Evolutionary conservation across 2,329 filamentous ascomycete genomes (phyloP).

Genomic region (Chaetomiaceae sp.): DNA sequence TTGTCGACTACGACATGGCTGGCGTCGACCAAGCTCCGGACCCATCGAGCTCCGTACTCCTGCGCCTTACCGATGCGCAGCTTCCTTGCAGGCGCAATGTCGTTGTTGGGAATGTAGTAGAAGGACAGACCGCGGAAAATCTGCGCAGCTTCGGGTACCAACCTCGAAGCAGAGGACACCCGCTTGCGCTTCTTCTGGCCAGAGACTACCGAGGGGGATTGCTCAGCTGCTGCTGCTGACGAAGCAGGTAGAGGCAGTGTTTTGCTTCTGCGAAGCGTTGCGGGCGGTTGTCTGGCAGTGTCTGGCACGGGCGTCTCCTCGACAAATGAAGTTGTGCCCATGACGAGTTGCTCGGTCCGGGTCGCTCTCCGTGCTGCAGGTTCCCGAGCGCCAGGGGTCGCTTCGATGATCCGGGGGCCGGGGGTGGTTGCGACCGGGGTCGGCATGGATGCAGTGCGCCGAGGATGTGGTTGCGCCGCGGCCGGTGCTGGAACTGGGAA

Average conservation of each 20-base stretch:
- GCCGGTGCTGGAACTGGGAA: too few species aligned
- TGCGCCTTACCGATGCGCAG: slow-evolving; percentile 68
- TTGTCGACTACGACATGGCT: slow-evolving; percentile 80
- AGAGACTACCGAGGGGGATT: slow-evolving; percentile 21
- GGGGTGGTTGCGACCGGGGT: slow-evolving; percentile 7
- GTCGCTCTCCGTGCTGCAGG: slow-evolving; percentile 2
- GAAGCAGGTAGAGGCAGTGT: slow-evolving; percentile 28
- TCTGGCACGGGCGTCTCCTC: slow-evolving; percentile 29
- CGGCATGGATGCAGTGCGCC: slow-evolving; percentile 14
- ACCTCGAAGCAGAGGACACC: slow-evolving; percentile 32
- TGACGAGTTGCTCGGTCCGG: neutral
- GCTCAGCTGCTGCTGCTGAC: slow-evolving; percentile 11
- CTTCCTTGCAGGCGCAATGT: slow-evolving; percentile 60
- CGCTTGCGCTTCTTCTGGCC: slow-evolving; percentile 43
- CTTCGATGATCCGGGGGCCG: slow-evolving; percentile 19
- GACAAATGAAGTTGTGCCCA: slow-evolving; percentile 23
- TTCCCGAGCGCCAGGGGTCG: slow-evolving; percentile 15
- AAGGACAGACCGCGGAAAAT: slow-evolving; percentile 58
- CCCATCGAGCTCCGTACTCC: slow-evolving; percentile 70
- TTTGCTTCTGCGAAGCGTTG: slow-evolving; percentile 25
- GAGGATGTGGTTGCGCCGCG: neutral
- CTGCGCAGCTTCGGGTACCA: slow-evolving; percentile 46
- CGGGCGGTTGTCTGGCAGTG: slow-evolving; percentile 15
- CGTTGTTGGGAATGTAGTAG: slow-evolving; percentile 77
- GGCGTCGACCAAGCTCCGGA: slow-evolving; percentile 50